Evolutionary conservation across 768 basidiomycete species (phyloP).

Genomic region (Lactifluus pinguis): DNA sequence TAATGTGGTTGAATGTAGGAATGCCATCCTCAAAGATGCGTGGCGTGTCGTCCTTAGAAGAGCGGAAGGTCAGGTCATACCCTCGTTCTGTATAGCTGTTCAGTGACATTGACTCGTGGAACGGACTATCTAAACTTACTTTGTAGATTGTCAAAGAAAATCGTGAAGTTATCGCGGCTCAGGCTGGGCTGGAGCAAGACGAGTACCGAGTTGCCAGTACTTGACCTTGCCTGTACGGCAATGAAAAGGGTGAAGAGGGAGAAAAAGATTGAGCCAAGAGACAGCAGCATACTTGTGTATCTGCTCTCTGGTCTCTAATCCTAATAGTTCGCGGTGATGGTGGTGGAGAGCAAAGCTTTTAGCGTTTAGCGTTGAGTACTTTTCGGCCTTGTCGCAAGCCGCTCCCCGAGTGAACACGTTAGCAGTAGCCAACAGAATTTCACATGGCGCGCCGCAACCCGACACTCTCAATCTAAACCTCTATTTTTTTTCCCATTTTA

Average conservation of each 20-base stretch:
- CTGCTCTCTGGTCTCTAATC: neutral
- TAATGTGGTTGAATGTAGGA: conserved; percentile 73
- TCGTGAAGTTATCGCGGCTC: conserved; percentile 60
- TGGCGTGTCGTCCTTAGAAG: conserved; percentile 66
- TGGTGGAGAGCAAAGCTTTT: neutral
- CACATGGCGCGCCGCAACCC: neutral
- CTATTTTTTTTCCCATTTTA: no score
- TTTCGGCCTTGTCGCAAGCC: neutral
- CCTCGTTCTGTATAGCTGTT: conserved; percentile 50
- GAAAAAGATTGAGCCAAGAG: conserved; percentile 23
- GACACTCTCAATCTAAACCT: neutral
- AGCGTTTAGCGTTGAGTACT: neutral
- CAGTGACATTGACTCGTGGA: neutral
- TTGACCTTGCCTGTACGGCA: conserved; percentile 48
- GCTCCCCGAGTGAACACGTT: neutral
- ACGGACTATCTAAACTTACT: conserved; percentile 35
- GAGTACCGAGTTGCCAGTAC: conserved; percentile 72
- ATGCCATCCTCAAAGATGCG: conserved; percentile 60
- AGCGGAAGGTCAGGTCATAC: conserved; percentile 80
- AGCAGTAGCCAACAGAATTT: neutral
- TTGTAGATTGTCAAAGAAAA: conserved; percentile 74
- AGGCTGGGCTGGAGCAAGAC: conserved; percentile 71
- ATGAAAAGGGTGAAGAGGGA: conserved; percentile 25
- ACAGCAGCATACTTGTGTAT: conserved; percentile 22
- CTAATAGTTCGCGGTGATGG: neutral